These are phyloP conservation scores for Blastocystis sp. DNA, from an alignment of 352 stramenopile species.

Conservation along the genomic window DNA sequence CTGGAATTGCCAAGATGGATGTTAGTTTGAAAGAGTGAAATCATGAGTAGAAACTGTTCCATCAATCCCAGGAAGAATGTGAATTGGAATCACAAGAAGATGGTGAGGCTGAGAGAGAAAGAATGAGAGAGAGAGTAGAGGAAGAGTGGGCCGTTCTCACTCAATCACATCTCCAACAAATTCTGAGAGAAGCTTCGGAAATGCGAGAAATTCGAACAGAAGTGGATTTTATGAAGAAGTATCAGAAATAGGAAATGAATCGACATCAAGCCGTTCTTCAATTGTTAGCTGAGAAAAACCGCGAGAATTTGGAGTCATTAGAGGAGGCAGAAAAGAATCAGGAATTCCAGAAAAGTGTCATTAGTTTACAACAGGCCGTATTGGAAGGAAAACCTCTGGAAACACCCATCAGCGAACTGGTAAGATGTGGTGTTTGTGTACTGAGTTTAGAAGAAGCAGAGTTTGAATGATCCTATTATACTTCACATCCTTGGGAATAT, in stretches of 20 bases:
- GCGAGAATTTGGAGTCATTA: not conserved
- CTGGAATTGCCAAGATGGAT: not conserved
- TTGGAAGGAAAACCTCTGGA: not conserved
- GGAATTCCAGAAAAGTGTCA: slow-evolving; percentile 37
- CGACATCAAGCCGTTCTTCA: not conserved
- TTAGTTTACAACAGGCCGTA: slow-evolving; percentile 2
- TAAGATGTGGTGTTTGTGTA: not conserved
- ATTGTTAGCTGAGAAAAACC: not conserved
- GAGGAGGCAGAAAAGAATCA: slow-evolving; percentile 2
- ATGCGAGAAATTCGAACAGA: not conserved
- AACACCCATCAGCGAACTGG: not conserved
- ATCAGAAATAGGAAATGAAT: not conserved
- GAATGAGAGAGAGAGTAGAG: not conserved
- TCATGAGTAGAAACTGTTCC: not conserved
- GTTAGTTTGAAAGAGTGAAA: not conserved
- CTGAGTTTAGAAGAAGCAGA: not conserved
- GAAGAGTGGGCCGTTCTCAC: not conserved
- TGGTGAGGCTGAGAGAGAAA: not conserved
- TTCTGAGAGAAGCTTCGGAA: no score
- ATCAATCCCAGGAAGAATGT: not conserved
- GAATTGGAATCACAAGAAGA: not conserved
- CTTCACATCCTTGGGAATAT: slow-evolving; percentile 6
- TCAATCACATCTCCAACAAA: no score
- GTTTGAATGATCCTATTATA: slow-evolving; percentile 24
- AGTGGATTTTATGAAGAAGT: not conserved